A percentile compares a stretch with the other conserved stretches of the same genome.
These are phyloP conservation scores for Obelidium mucronatum DNA, from an alignment of 192 early-diverging fungal species.

Conservation along the genomic window DNA sequence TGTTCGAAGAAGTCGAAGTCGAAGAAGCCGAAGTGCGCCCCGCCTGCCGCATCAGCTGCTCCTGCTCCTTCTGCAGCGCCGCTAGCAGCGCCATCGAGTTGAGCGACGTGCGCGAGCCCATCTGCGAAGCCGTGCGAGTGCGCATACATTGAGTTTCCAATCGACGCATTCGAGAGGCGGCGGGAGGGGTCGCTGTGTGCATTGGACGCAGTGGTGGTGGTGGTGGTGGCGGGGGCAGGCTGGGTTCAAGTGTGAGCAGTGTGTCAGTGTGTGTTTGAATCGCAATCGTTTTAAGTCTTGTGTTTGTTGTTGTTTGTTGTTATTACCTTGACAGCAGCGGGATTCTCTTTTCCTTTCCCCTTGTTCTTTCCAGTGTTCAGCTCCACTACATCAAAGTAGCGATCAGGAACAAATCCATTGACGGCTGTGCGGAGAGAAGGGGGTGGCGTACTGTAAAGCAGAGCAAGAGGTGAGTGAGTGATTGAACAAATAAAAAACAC, in stretches of 20 bases:
- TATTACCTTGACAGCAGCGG: neutral
- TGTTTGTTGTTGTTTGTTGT: no score
- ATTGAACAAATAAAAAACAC: neutral
- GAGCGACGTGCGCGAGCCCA: neutral
- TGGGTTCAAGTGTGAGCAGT: no score
- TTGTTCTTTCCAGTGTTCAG: conserved; percentile 39
- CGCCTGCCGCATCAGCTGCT: neutral
- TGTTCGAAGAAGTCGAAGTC: neutral
- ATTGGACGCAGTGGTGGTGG: neutral
- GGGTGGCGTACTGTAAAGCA: conserved; percentile 49
- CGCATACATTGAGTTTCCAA: no score
- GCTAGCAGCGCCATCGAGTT: conserved; percentile 15
- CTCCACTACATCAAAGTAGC: conserved; percentile 55
- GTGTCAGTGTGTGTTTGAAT: no score
- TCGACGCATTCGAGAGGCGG: no score
- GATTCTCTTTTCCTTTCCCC: conserved; percentile 11
- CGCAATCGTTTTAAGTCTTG: no score
- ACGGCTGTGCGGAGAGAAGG: conserved; percentile 58
- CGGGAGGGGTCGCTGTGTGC: no score
- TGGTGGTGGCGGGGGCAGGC: no score
- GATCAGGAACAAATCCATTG: conserved; percentile 54
- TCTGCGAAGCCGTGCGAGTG: no score
- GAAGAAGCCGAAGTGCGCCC: neutral
- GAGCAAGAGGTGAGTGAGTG: neutral
- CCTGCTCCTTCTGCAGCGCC: conserved; percentile 17